phyloP scores from a whole-genome alignment of 768 basidiomycete genomes.

The Hygrophorus pudorinus region DNA sequence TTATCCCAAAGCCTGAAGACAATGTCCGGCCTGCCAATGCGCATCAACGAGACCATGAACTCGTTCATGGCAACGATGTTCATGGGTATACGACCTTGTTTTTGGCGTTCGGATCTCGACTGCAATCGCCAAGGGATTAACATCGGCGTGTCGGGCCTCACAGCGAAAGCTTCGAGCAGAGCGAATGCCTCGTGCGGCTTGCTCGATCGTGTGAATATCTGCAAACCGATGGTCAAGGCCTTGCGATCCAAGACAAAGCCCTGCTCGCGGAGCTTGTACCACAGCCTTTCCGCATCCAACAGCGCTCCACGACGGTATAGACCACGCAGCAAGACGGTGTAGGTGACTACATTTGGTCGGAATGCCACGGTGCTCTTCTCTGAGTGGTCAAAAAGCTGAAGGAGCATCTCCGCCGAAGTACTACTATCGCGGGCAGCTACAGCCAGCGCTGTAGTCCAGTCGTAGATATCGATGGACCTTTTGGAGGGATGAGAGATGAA shows the following conservation, averaged over 20 bases:
- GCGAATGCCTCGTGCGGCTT: slow-evolving; percentile 38
- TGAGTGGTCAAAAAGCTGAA: slow-evolving; percentile 27
- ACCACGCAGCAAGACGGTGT: slow-evolving; percentile 46
- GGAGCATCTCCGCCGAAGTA: slow-evolving; percentile 23
- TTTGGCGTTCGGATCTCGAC: slow-evolving; percentile 9
- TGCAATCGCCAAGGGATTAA: slow-evolving; percentile 6
- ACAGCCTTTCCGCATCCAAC: slow-evolving; percentile 30
- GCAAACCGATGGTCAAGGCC: slow-evolving; percentile 40
- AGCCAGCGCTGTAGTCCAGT: slow-evolving; percentile 36
- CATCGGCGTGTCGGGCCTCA: slow-evolving; percentile 7
- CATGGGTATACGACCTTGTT: slow-evolving; percentile 8
- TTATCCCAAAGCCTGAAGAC: slow-evolving; percentile 64
- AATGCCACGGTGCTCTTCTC: slow-evolving; percentile 16
- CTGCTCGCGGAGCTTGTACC: slow-evolving; percentile 29
- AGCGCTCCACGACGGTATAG: slow-evolving; percentile 34
- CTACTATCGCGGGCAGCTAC: slow-evolving; percentile 32
- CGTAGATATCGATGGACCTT: slow-evolving; percentile 31
- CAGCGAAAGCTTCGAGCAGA: slow-evolving; percentile 34
- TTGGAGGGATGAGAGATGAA: slow-evolving; percentile 8
- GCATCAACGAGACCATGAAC: slow-evolving; percentile 39
- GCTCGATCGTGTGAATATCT: slow-evolving; percentile 33
- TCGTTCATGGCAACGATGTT: slow-evolving; percentile 26
- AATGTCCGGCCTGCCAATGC: slow-evolving; percentile 47
- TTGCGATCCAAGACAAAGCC: slow-evolving; percentile 32
- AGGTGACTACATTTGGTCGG: slow-evolving; percentile 34